Evolutionary conservation across 768 basidiomycete genomes (phyloP).

Genomic region (Trichaptum fuscoviolaceum): DNA sequence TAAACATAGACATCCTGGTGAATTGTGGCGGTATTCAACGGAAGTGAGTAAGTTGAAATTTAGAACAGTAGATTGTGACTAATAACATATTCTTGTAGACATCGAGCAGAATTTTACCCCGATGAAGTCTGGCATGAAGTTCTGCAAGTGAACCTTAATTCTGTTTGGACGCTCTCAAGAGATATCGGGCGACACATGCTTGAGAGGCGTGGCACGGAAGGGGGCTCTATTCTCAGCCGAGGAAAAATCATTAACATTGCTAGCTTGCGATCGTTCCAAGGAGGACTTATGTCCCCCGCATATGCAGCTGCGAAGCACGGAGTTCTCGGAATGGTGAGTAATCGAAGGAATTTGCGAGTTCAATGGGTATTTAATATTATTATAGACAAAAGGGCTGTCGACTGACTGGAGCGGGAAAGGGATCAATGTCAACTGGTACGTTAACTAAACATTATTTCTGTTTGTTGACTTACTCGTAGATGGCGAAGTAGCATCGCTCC

Average conservation of each 20-base stretch:
- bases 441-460: neutral
- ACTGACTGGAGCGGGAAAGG: conserved; percentile 46
- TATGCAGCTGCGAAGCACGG: conserved; percentile 45
- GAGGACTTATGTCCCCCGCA: conserved; percentile 48
- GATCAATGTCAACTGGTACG: conserved; percentile 36
- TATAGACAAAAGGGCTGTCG: conserved; percentile 35
- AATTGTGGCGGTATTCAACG: conserved; percentile 68
- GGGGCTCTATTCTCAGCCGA: conserved; percentile 16
- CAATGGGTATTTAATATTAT: neutral
- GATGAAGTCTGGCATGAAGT: conserved; percentile 69
- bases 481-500: conserved; percentile 27
- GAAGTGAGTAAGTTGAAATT: conserved; percentile 5
- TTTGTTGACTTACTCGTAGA: neutral
- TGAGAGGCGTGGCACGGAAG: conserved; percentile 21
- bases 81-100: conserved; percentile 17
- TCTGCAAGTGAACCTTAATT: conserved; percentile 41
- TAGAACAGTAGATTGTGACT: neutral
- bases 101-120: conserved; percentile 55
- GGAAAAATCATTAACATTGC: conserved; percentile 76
- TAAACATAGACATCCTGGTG: conserved; percentile 50
- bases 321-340: conserved; percentile 27
- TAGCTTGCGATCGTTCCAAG: conserved; percentile 56
- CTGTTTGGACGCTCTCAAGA: conserved; percentile 39
- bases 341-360: too few relatives aligned
- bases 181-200: conserved; percentile 46